A percentile compares a stretch with the other conserved stretches of the same genome.
phyloP scores from a whole-genome alignment of 2,329 filamentous ascomycete genomes.

The Akanthomyces uredinophilus region DNA sequence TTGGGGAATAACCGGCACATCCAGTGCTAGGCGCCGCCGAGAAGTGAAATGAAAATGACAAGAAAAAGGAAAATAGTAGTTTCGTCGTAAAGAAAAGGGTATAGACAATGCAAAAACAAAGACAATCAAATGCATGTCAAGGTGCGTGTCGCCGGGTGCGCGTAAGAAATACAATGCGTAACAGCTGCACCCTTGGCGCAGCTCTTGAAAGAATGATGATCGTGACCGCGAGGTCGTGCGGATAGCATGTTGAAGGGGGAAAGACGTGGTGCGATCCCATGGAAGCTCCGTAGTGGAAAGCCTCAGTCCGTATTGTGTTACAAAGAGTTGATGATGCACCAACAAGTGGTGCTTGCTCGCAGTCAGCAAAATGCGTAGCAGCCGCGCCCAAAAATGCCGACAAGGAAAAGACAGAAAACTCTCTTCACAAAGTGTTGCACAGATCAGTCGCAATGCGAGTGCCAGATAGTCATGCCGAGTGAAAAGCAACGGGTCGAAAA shows the following conservation, averaged over 20 bases:
- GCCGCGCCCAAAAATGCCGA: background rate
- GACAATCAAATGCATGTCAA: conserved; percentile 10
- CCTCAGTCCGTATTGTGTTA: background rate
- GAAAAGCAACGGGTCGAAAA: background rate
- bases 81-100: conserved; percentile 13
- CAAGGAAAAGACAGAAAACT: background rate
- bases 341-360: background rate
- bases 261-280: background rate
- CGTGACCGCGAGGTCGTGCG: background rate
- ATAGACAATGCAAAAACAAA: conserved; percentile 15
- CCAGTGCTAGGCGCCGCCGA: conserved; percentile 2
- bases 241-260: background rate
- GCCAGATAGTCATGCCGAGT: background rate
- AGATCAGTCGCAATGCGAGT: background rate
- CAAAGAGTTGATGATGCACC: background rate
- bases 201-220: background rate
- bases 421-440: background rate
- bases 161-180: conserved; percentile 5
- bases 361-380: background rate
- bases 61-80: conserved; percentile 3
- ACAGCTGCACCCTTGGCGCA: background rate
- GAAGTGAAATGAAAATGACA: background rate
- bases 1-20: background rate
- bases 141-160: background rate
- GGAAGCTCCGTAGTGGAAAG: background rate